These are phyloP conservation scores for Ceratobasidium sp. DNA, from an alignment of 1,284 basidiomycete species.

Conservation along the genomic window DNA sequence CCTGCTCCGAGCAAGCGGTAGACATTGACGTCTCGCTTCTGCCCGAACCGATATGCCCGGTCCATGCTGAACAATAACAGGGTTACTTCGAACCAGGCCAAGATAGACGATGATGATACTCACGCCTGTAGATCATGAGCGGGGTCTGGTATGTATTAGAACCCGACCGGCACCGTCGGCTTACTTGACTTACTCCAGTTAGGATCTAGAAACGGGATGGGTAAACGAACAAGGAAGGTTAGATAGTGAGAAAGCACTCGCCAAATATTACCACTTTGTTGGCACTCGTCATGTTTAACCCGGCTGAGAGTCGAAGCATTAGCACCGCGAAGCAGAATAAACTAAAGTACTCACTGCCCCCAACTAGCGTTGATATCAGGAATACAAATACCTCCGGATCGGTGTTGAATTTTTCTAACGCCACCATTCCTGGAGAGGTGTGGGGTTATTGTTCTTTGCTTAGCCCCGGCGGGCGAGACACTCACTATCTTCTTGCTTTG, in stretches of 20 bases:
- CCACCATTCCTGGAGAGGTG: constrained; percentile 75
- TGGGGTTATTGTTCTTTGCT: not conserved
- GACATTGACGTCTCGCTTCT: constrained; percentile 86
- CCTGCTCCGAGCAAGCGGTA: constrained; percentile 87
- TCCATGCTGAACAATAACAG: constrained; percentile 67
- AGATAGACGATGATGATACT: not conserved
- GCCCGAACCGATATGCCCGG: constrained; percentile 88
- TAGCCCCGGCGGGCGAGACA: not conserved
- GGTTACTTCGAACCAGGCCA: not conserved
- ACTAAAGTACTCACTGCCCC: constrained; percentile 62
- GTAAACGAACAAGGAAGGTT: not conserved
- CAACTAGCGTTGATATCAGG: constrained; percentile 81
- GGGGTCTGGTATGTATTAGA: constrained; percentile 67
- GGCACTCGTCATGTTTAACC: constrained; percentile 78
- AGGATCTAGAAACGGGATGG: constrained; percentile 67
- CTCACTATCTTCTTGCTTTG: constrained; percentile 73
- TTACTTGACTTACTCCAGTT: constrained; percentile 78
- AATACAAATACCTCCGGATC: constrained; percentile 81
- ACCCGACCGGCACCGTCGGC: not conserved
- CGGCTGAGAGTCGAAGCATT: constrained; percentile 55
- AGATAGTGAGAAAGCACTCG: constrained; percentile 55
- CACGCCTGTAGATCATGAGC: constrained; percentile 84
- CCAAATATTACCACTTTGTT: constrained; percentile 91
- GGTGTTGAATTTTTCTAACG: constrained; percentile 85
- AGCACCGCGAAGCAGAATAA: not conserved